Conservation (phyloP, 1,284 basidiomycete genomes). For the Rhodotorula sp. region DNA sequence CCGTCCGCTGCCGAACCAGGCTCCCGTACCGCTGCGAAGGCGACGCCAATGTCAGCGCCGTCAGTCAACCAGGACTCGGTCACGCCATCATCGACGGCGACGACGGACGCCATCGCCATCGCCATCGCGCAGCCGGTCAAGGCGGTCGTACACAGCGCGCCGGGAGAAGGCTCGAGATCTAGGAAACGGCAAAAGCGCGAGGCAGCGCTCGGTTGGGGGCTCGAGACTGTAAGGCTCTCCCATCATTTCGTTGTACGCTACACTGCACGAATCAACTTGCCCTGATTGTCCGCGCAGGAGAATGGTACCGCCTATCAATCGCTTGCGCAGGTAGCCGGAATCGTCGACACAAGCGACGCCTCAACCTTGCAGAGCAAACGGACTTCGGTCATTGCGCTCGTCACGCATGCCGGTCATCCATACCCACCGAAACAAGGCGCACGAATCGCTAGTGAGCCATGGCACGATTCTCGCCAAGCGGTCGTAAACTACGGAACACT, state of each 20-base stretch:
- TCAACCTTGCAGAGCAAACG: not conserved
- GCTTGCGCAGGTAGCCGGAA: not conserved
- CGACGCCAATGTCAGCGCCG: too few relatives aligned
- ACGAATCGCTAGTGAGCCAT: too few relatives aligned
- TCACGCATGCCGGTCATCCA: too few relatives aligned
- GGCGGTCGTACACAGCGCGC: not conserved
- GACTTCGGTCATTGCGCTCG: too few relatives aligned
- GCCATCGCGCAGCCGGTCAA: not conserved
- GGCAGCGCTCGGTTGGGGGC: slow-evolving; percentile 4
- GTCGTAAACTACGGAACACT: too few relatives aligned
- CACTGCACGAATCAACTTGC: not conserved
- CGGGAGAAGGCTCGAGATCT: not conserved
- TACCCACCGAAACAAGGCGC: too few relatives aligned
- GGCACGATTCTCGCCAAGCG: too few relatives aligned
- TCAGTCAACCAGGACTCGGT: not conserved
- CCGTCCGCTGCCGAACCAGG: too few relatives aligned
- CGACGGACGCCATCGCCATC: not conserved
- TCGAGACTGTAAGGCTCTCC: not conserved
- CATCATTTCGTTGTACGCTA: not conserved
- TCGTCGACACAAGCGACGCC: not conserved
- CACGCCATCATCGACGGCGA: not conserved
- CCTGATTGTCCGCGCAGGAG: not conserved
- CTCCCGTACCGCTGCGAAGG: too few relatives aligned
- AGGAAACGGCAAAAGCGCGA: slow-evolving; percentile 6
- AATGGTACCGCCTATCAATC: not conserved